Conservation (phyloP, 2,329 filamentous ascomycete species). For the Metarhizium robertsii region DNA sequence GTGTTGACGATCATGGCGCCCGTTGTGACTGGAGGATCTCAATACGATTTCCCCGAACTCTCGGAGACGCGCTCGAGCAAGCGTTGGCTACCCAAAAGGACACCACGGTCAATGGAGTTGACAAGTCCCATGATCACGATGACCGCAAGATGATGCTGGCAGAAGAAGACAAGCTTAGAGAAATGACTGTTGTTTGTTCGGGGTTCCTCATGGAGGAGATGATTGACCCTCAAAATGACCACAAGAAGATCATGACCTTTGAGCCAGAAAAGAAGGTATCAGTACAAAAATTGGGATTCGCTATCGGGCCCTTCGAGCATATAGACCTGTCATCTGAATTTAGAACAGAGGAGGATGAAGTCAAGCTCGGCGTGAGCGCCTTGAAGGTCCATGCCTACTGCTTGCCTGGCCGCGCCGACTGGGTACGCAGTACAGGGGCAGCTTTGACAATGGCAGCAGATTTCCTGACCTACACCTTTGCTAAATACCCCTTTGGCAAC, state of each 20-base stretch:
- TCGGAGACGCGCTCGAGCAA: constrained; percentile 64
- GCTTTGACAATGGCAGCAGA: constrained; percentile 84
- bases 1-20: constrained; percentile 75
- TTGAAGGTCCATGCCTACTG: constrained; percentile 89
- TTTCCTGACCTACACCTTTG: constrained; percentile 79
- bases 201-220: constrained; percentile 81
- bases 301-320: constrained; percentile 89
- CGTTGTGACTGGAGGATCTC: constrained; percentile 83
- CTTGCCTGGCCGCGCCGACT: constrained; percentile 69
- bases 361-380: constrained; percentile 79
- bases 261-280: constrained; percentile 65
- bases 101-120: constrained; percentile 17
- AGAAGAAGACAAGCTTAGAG: constrained; percentile 77
- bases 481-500: constrained; percentile 81
- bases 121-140: constrained; percentile 30
- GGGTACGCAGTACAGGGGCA: constrained; percentile 79
- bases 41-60: constrained; percentile 74
- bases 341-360: constrained; percentile 82
- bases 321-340: constrained; percentile 79
- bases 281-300: constrained; percentile 86
- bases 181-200: constrained; percentile 85
- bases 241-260: constrained; percentile 83
- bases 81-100: constrained; percentile 33
- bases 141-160: constrained; percentile 36
- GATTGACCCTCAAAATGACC: constrained; percentile 64